Evolutionary conservation across 805 yeast genomes (phyloP), one percentile per base, ranked within the genome.

Genomic region (Ogataea salicorniae): DNA sequence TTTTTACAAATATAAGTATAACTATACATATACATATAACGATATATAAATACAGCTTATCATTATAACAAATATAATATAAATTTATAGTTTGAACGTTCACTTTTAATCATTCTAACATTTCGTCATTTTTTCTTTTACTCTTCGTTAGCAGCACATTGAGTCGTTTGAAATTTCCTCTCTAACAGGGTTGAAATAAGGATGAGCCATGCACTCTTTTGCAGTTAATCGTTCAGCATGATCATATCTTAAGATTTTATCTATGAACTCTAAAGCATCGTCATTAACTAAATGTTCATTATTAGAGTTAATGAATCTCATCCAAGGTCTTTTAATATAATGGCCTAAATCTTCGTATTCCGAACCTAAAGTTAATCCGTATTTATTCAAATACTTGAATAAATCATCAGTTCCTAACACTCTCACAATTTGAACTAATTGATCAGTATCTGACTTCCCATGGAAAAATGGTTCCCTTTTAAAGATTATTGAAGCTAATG

Each of bases 381-480:
- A 91, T 66, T 84, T 89, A 34, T 71, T 64, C 58, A 87, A 69
- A 63, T 90, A 91, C 37, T 70, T 71, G 65, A 78, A 76, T 50
- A 91, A 73, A 49, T 83, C 88, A 46, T 86, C 91, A 1, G 96
- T 87, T 2, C 97, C 97, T 58, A 91, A 70, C 0, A 91, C 90
- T 55, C 89, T 78, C 5, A 87, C 90, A 54, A 91, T 91, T 64
- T 91, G 92, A 43, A 91, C 89, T 56, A 91, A 72, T 66, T 91
- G 97, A 66, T 91, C 97, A 39, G 86, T 84, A 66, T 91, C 90
- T 43, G 95, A 86, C 49, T 82, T 85, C 18, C 97, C 97, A 58
- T 88, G 85, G 74, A 91, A 91, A 56, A 91, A 87, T 6, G 97
- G 97, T 58, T 91, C 97, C 64, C 83, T 86, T 62, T 85, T 83